Percentiles rank a stretch among this genome's conserved stretches.
These are phyloP conservation scores for Picea glauca DNA, from an alignment of 75 land plant species.

Conservation along the genomic window DNA sequence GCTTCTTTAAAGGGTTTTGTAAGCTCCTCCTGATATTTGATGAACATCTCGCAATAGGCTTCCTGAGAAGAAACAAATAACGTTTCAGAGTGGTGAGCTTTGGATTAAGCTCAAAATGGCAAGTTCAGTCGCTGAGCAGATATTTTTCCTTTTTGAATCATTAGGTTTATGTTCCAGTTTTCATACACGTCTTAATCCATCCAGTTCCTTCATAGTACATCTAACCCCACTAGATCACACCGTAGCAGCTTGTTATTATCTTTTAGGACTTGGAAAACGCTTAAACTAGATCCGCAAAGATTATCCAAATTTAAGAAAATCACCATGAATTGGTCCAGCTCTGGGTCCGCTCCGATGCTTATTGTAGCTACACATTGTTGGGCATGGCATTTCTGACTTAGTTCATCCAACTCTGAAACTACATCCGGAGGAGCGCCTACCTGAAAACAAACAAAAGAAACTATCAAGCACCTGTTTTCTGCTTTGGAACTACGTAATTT, in stretches of 20 bases:
- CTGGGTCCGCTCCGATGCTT: constrained; percentile 55
- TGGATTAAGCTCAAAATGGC: no score
- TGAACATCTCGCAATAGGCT: constrained; percentile 70
- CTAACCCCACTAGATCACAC: neutral
- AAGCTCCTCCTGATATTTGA: constrained; percentile 74
- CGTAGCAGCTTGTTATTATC: neutral
- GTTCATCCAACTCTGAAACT: constrained; percentile 39
- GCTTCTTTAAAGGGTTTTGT: constrained; percentile 83
- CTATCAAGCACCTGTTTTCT: neutral
- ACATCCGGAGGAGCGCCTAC: constrained; percentile 92
- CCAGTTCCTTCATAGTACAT: no score
- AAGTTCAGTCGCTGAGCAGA: no score
- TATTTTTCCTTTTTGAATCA: no score
- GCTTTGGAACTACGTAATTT: neutral
- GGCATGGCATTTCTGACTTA: constrained; percentile 42
- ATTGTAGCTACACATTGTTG: constrained; percentile 21
- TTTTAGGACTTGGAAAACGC: neutral
- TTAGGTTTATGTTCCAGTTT: no score
- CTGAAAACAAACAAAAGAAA: constrained; percentile 20
- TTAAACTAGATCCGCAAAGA: neutral
- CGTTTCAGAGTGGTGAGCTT: neutral
- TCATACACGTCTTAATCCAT: no score
- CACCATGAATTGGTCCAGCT: constrained; percentile 97
- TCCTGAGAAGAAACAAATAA: constrained; percentile 31
- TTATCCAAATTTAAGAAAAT: neutral